Base-by-base conservation (phyloP, 495 filamentous ascomycete genomes). In the Hypoxylon cercidicola region DNA sequence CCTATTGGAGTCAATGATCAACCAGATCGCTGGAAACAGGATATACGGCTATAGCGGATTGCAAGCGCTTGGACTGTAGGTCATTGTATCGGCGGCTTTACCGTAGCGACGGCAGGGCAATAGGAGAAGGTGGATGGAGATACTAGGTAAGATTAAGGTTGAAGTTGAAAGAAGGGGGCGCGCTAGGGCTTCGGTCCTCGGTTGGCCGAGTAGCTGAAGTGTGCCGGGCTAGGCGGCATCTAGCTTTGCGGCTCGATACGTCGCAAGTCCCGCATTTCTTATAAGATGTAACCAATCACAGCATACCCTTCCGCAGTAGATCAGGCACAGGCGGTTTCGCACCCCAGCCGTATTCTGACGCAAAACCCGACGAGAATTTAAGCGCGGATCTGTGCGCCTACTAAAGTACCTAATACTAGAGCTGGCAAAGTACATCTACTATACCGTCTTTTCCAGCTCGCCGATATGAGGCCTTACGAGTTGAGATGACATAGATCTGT, bases 191-290 rank as follows among this genome's bases (percentile, higher is more conserved):
- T 68, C 65, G 65, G 65, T 13, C 15, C 20, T 56, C 19, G 23
- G 65, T 58, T 68, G 60, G 20, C 59, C 65, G 59, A 63, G 45
- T n/a, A 58, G 65, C 54, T 63, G 39, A 35, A 55, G 49, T 59
- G 54, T 41, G 28, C 32, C 53, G 19, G 13, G 46, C 54, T 34
- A 64, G 64, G 54, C 49, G 34, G 39, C 41, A 68, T 68, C 60
- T 59, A 28, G 52, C 56, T 71, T 66, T 71, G 68, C 68, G 68
- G 68, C 68, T 71, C 68, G 53, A 57, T 58, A 34, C 43, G 68
- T 71, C 68, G 68, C 68, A 71, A 46, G 21, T 58, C 53, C 66
- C 66, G 5, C 34, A 41, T 28, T 60, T 59, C n/a, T 51, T 48
- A 44, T 16, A 18, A 35, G 18, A 16, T 19, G 4, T 4, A 25